Conservation (phyloP, 2,329 filamentous ascomycete genomes). For the Calonectria pauciramosa region DNA sequence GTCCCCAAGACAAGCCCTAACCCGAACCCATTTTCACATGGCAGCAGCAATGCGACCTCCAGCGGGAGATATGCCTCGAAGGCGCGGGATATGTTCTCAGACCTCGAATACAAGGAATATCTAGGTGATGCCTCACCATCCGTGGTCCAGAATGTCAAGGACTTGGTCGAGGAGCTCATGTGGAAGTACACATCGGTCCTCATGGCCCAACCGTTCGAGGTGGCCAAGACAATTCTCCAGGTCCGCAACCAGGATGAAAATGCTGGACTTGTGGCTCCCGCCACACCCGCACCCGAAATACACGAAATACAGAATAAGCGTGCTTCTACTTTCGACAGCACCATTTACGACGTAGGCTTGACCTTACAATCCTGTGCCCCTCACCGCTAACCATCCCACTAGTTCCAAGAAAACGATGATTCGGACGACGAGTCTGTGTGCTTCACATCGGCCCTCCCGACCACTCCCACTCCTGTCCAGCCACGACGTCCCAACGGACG, state of each 20-base stretch:
- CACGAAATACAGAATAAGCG: conserved; percentile 46
- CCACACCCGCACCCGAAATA: too few species aligned
- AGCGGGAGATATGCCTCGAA: conserved; percentile 59
- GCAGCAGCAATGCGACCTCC: conserved; percentile 57
- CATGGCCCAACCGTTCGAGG: conserved; percentile 95
- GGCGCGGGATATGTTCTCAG: conserved; percentile 87
- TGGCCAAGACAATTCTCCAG: conserved; percentile 94
- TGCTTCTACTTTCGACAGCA: conserved; percentile 50
- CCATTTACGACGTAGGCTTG: conserved; percentile 52
- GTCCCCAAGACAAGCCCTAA: conserved; percentile 52
- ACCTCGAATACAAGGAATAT: conserved; percentile 93
- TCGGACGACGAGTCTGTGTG: conserved; percentile 88
- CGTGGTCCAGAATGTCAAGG: conserved; percentile 79
- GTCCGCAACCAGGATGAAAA: conserved; percentile 71
- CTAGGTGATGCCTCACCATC: conserved; percentile 83
- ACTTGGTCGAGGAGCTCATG: conserved; percentile 85
- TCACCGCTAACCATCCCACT: conserved; percentile 40
- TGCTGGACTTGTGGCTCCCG: conserved; percentile 48
- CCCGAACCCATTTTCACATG: conserved; percentile 61
- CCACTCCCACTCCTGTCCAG: conserved; percentile 65
- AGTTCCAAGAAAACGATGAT: conserved; percentile 71
- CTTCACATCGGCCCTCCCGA: conserved; percentile 77
- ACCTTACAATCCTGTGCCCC: not conserved
- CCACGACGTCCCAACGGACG: conserved; percentile 51
- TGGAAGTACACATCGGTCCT: conserved; percentile 94